These are phyloP conservation scores for Gracilaria vermiculophylla DNA, from an alignment of 23 red algal genomes.

Conservation along the genomic window DNA sequence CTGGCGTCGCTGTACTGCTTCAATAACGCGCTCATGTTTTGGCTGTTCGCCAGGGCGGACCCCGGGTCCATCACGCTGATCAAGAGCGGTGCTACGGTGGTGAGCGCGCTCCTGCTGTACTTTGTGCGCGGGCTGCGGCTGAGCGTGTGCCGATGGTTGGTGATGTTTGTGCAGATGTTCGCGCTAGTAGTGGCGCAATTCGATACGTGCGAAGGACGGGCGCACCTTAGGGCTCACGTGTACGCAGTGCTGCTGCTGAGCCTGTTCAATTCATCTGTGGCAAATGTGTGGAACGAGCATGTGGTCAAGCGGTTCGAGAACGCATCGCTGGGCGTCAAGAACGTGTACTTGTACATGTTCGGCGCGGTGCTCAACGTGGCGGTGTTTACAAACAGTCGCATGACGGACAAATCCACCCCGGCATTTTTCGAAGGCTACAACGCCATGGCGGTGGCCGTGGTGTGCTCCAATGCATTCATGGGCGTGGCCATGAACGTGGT, in stretches of 20 bases:
- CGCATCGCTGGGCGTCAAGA: constrained; percentile 36
- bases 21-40: constrained; percentile 51
- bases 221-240: not conserved
- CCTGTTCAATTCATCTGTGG: constrained; percentile 25
- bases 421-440: constrained; percentile 29
- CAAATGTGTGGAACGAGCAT: constrained; percentile 56
- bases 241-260: constrained; percentile 42
- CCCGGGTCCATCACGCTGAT: constrained; percentile 41
- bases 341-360: constrained; percentile 42
- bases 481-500: constrained; percentile 47
- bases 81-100: constrained; percentile 33
- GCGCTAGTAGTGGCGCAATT: constrained; percentile 33
- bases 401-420: not conserved
- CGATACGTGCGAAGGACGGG: constrained; percentile 14
- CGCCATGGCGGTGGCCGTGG: constrained; percentile 11
- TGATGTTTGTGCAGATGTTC: constrained; percentile 32
- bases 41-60: constrained; percentile 42
- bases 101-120: constrained; percentile 33
- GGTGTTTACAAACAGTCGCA: constrained; percentile 23
- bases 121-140: constrained; percentile 20
- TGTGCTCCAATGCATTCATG: constrained; percentile 47
- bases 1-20: constrained; percentile 24
- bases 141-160: constrained; percentile 9
- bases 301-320: constrained; percentile 41
- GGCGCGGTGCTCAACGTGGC: constrained; percentile 36